Evolutionary conservation across 768 basidiomycete genomes (phyloP).

Genomic region (Termitomyces sp.): DNA sequence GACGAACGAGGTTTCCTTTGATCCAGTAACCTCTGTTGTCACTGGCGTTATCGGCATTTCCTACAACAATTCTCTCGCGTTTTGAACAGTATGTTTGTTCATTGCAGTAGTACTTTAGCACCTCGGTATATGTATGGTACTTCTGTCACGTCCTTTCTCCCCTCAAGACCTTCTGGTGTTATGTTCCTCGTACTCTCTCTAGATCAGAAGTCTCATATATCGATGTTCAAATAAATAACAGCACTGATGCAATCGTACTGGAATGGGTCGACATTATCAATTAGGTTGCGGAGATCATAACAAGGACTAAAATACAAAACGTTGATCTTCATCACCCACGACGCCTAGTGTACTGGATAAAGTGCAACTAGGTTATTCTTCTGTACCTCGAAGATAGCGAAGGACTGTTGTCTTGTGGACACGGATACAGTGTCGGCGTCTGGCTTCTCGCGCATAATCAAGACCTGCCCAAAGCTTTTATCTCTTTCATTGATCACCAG

Average conservation of each 20-base stretch:
- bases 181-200: too few relatives aligned
- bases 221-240: too few relatives aligned
- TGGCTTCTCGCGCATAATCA: conserved; percentile 36
- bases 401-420: conserved; percentile 28
- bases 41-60: too few relatives aligned
- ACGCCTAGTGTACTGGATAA: conserved; percentile 8
- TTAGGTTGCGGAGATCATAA: neutral
- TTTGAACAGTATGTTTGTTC: too few relatives aligned
- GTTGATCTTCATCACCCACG: neutral
- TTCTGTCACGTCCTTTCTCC: neutral
- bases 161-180: neutral
- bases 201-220: too few relatives aligned
- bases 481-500: conserved; percentile 22
- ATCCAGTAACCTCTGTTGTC: too few relatives aligned
- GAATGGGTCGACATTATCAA: too few relatives aligned
- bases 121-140: neutral
- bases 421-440: conserved; percentile 28
- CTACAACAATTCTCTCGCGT: too few relatives aligned
- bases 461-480: conserved; percentile 25
- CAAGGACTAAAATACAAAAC: neutral
- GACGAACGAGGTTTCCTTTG: too few relatives aligned
- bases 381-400: conserved; percentile 28
- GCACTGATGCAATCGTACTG: too few relatives aligned
- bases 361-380: conserved; percentile 29
- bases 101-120: neutral